These are phyloP conservation scores for Cadophora luteo-olivacea DNA, from an alignment of 2,329 filamentous ascomycete genomes.

Conservation along the genomic window DNA sequence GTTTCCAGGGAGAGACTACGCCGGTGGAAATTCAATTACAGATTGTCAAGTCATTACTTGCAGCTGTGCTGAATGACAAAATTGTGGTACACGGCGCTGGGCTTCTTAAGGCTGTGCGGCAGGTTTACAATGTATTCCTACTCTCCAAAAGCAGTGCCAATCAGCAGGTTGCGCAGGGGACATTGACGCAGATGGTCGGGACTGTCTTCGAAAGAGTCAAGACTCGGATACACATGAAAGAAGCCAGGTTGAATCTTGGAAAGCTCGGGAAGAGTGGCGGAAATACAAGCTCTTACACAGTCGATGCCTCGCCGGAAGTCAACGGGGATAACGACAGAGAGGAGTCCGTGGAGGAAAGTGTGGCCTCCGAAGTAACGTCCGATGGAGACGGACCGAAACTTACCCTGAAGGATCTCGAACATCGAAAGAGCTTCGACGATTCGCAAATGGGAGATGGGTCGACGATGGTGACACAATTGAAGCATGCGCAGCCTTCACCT, in stretches of 20 bases:
- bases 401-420: conserved; percentile 70
- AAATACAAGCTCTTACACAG: conserved; percentile 43
- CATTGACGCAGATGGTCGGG: conserved; percentile 96
- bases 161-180: conserved; percentile 96
- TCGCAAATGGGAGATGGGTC: conserved; percentile 70
- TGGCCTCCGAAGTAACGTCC: conserved; percentile 37
- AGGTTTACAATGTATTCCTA: conserved; percentile 99
- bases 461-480: conserved; percentile 70
- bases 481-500: conserved; percentile 50
- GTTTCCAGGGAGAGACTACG: conserved; percentile 96
- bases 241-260: conserved; percentile 67
- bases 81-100: conserved; percentile 98
- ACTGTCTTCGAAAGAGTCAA: conserved; percentile 97
- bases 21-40: conserved; percentile 92
- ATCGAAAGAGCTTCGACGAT: conserved; percentile 70
- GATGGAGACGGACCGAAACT: conserved; percentile 58
- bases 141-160: conserved; percentile 93
- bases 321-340: conserved; percentile 37
- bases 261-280: conserved; percentile 40
- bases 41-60: conserved; percentile 95
- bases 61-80: conserved; percentile 97
- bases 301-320: conserved; percentile 41
- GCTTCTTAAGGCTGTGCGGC: conserved; percentile 91
- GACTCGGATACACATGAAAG: conserved; percentile 83
- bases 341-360: conserved; percentile 36